These are phyloP conservation scores for Punica granatum DNA, from an alignment of 345 rosid genomes.

Conservation along the genomic window DNA sequence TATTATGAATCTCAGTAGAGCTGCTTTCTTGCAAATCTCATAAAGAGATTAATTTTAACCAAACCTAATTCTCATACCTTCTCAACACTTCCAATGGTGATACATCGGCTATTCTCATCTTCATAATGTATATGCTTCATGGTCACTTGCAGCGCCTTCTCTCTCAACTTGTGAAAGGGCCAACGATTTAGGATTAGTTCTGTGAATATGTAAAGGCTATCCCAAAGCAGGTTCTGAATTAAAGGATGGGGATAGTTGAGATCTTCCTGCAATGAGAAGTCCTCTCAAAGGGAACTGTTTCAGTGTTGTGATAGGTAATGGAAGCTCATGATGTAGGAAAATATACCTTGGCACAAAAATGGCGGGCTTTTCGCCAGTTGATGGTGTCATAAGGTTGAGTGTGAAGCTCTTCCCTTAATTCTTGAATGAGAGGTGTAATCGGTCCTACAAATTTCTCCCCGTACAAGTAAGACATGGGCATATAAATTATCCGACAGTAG, in stretches of 20 bases:
- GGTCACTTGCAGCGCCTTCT: constrained; percentile 25
- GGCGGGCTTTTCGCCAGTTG: constrained; percentile 20
- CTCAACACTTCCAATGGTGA: no score
- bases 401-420: constrained; percentile 1
- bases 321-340: no score
- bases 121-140: constrained; percentile 32
- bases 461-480: constrained; percentile 9
- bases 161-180: constrained; percentile 30
- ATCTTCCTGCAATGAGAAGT: constrained; percentile 20
- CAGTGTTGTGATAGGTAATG: background rate
- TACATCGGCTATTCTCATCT: constrained; percentile 13
- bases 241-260: background rate
- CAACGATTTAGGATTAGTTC: constrained; percentile 40
- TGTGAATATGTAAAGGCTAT: constrained; percentile 17
- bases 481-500: constrained; percentile 20
- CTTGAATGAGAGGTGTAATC: background rate
- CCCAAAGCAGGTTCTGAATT: constrained; percentile 34
- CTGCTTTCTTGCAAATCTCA: no score
- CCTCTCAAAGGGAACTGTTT: background rate
- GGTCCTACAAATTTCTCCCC: constrained; percentile 2
- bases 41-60: no score
- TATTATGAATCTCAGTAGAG: no score
- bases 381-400: constrained; percentile 14
- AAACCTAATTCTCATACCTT: no score
- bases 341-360: constrained; percentile 17